Base-by-base conservation (phyloP, 164 flowering plant genomes). In the Annona squamosa region DNA sequence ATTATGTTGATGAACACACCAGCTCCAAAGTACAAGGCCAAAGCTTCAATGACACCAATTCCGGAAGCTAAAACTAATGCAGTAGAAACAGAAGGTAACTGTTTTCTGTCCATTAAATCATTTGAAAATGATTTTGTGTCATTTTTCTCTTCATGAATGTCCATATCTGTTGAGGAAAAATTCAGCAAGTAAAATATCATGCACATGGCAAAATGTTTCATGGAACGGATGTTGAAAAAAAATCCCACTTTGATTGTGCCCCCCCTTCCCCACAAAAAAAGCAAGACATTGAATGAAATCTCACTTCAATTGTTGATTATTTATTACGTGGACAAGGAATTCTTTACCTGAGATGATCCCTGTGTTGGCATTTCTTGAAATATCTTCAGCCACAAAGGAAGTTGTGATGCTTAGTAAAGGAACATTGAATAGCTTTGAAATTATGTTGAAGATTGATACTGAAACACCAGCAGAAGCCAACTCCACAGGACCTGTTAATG, bases 361-460 rank as follows among this genome's bases (percentile, higher is more conserved):
- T 67, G 70, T 59, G 72, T 13, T 68, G 63, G 85, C 79, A 72
- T 68, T 80, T 81, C 81, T 89, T 65, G 97, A 75, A 69, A 96
- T 83, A 76, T 96, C 99, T 79, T 93, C 93, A 72, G 99, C 98
- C 71, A 92, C 97, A 76, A 93, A 91, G 44, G 99, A 96, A 74
- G 99, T 96, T 75, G 99, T 96, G 72, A 93, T 85, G 77, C 99
- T 92, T 6, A 93, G 93, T 42, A 96, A 95, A 63, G 99, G 99
- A 75, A 96, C 87, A 77, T 96, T 96, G 75, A 96, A 93, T 69
- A 96, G 84, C 88, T 96, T 96, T 37, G 98, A 96, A 68, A 96
- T 76, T 63, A 87, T 81, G 77, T 96, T 92, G 74, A 96, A 93
- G 72, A 96, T 87, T 72, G 93, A 87, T 17, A 88, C 79, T n/a